phyloP scores from a whole-genome alignment of 1,284 basidiomycete species.

The Stygiomarasmius scandens region DNA sequence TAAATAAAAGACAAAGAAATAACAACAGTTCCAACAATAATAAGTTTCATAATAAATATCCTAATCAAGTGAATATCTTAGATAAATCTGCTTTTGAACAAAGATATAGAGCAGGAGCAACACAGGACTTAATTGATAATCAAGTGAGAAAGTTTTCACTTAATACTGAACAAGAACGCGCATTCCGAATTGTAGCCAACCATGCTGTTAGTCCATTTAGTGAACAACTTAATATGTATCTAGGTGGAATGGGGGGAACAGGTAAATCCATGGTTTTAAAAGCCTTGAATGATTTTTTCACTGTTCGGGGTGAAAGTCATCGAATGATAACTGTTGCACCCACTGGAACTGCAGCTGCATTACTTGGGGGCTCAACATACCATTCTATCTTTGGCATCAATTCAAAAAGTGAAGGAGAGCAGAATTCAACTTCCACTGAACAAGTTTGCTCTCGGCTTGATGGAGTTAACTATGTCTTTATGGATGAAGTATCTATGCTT shows the following conservation, averaged over 20 bases:
- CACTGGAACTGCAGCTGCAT: conserved; percentile 32
- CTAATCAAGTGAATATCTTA: neutral
- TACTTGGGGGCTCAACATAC: conserved; percentile 31
- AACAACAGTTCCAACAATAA: neutral
- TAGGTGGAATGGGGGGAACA: too few relatives aligned
- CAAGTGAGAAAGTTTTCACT: too few relatives aligned
- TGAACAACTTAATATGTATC: too few relatives aligned
- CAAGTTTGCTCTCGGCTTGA: conserved; percentile 7
- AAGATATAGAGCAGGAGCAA: neutral
- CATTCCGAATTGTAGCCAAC: too few relatives aligned
- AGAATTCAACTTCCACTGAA: neutral
- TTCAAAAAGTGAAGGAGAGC: neutral
- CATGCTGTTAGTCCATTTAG: too few relatives aligned
- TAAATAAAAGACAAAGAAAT: neutral
- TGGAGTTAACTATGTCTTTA: conserved; percentile 28
- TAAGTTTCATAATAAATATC: neutral
- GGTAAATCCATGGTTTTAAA: too few relatives aligned
- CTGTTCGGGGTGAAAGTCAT: conserved; percentile 22
- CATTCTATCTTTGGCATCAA: conserved; percentile 29
- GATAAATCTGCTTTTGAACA: neutral
- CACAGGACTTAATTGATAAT: neutral
- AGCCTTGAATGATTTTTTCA: conserved; percentile 32
- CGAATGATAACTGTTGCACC: conserved; percentile 34
- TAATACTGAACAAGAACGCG: conserved; percentile 31
- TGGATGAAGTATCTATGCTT: too few relatives aligned